A percentile compares a stretch with the other conserved stretches of the same genome.
Evolutionary conservation across 768 basidiomycete species (phyloP).

Genomic region (Boletus reticuloceps): DNA sequence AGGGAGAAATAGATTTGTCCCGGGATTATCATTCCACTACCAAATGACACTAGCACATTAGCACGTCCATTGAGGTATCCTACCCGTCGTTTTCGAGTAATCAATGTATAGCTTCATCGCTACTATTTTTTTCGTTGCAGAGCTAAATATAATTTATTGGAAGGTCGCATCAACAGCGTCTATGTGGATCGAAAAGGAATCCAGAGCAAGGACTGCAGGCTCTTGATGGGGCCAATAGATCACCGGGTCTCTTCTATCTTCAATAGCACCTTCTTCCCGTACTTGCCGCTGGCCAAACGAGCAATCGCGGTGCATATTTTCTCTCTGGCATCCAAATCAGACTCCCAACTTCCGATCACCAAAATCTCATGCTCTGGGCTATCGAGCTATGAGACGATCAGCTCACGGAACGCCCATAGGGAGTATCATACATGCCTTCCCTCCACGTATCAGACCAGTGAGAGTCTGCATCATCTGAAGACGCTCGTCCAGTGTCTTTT

Average conservation of each 20-base stretch:
- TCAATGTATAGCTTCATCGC: not conserved
- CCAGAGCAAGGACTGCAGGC: no score
- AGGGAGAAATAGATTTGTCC: slow-evolving; percentile 81
- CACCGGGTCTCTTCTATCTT: slow-evolving; percentile 32
- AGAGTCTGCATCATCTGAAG: slow-evolving; percentile 50
- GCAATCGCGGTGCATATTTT: slow-evolving; percentile 35
- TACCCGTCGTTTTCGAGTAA: not conserved
- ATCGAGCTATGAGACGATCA: slow-evolving; percentile 46
- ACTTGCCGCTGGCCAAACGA: slow-evolving; percentile 34
- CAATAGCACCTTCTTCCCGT: slow-evolving; percentile 52
- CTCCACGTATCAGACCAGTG: slow-evolving; percentile 49
- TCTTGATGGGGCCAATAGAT: not conserved
- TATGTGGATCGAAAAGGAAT: no score
- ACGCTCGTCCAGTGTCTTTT: slow-evolving; percentile 47
- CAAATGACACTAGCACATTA: slow-evolving; percentile 11
- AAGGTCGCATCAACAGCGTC: no score
- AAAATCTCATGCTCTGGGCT: slow-evolving; percentile 72
- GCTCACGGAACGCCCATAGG: not conserved
- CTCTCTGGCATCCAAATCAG: slow-evolving; percentile 36
- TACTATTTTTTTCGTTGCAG: no score
- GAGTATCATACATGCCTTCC: slow-evolving; percentile 42
- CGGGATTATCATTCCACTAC: slow-evolving; percentile 53
- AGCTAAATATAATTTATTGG: not conserved
- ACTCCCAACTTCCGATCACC: slow-evolving; percentile 40
- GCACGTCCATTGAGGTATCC: not conserved